Conservation (phyloP, 1,284 basidiomycete genomes). For the Ustilago esculenta region DNA sequence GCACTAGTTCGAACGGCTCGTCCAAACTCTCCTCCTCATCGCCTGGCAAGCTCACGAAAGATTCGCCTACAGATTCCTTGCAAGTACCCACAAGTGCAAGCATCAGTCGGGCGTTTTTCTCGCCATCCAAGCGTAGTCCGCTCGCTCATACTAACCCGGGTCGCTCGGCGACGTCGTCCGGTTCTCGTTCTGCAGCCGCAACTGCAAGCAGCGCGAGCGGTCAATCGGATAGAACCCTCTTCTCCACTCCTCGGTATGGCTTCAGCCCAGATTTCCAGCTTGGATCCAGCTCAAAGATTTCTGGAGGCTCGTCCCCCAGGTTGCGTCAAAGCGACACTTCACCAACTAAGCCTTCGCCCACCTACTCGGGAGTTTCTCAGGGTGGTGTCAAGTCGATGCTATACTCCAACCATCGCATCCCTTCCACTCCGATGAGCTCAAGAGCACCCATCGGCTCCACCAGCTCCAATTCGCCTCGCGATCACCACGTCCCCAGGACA, state of each 20-base stretch:
- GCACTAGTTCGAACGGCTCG: neutral
- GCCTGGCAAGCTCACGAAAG: slow-evolving; percentile 6
- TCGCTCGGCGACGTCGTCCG: neutral
- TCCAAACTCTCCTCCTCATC: neutral
- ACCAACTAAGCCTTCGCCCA: slow-evolving; percentile 27
- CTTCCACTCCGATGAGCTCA: slow-evolving; percentile 13
- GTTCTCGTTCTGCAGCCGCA: slow-evolving; percentile 1
- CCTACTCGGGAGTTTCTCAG: slow-evolving; percentile 6
- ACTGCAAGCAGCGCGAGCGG: slow-evolving; percentile 14
- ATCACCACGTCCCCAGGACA: neutral
- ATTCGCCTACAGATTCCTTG: slow-evolving; percentile 5
- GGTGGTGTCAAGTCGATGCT: slow-evolving; percentile 28
- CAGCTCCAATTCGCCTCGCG: neutral
- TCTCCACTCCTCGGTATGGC: slow-evolving; percentile 20
- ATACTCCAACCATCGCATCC: slow-evolving; percentile 7
- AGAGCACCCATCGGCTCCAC: slow-evolving; percentile 2
- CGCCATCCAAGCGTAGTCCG: slow-evolving; percentile 13
- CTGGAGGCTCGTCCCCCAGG: slow-evolving; percentile 1
- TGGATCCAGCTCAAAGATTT: neutral
- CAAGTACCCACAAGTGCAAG: slow-evolving; percentile 4
- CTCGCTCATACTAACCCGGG: slow-evolving; percentile 1
- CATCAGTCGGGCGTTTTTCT: slow-evolving; percentile 3
- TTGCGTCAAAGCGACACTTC: neutral
- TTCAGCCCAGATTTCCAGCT: slow-evolving; percentile 29
- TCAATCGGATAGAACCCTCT: slow-evolving; percentile 13